Evolutionary conservation across 345 rosid species (phyloP).

Genomic region (Salix udensis): DNA sequence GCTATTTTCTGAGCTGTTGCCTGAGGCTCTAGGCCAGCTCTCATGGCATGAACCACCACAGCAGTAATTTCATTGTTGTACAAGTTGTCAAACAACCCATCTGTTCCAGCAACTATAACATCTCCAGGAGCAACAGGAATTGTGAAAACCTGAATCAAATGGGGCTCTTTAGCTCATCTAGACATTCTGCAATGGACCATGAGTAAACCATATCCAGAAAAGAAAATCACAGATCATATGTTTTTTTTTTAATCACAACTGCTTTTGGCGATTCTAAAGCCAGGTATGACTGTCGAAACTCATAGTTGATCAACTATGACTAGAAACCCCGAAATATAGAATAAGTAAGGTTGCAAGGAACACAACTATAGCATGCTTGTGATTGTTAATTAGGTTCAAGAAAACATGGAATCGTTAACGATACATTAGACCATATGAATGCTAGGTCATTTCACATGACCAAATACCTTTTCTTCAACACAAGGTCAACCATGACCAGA

Average conservation of each 20-base stretch:
- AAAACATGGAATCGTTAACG: not conserved
- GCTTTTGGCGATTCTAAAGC: not conserved
- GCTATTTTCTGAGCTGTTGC: constrained; percentile 97
- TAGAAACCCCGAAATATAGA: not conserved
- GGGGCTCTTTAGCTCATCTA: not conserved
- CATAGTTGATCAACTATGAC: not conserved
- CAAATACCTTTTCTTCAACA: not conserved
- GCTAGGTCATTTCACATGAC: not conserved
- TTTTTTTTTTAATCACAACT: not conserved
- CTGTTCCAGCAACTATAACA: constrained; percentile 84
- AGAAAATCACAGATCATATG: not conserved
- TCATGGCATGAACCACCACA: constrained; percentile 83
- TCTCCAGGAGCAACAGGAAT: constrained; percentile 91
- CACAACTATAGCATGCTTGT: not conserved
- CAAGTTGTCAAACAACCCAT: constrained; percentile 91
- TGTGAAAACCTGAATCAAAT: constrained; percentile 60
- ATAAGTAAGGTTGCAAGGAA: not conserved
- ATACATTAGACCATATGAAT: not conserved
- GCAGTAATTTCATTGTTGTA: constrained; percentile 97
- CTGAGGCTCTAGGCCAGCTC: constrained; percentile 85
- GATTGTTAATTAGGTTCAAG: not conserved
- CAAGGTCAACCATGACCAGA: not conserved
- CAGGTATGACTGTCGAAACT: not conserved
- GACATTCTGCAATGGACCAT: not conserved
- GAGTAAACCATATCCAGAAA: not conserved